Conservation (phyloP, 345 rosid genomes). For the Camelina laxa region DNA sequence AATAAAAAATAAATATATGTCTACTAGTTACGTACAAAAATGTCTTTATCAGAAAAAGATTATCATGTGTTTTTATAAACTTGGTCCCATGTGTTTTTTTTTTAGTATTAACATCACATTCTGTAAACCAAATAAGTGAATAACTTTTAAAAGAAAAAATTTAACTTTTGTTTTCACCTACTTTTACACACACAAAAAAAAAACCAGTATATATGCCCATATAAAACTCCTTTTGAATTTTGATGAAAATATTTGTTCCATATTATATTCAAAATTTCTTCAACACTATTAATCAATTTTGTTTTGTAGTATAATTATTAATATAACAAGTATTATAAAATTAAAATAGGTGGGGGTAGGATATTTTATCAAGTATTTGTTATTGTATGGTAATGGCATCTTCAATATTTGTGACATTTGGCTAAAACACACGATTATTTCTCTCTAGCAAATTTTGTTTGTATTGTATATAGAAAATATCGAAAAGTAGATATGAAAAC, state of each 20-base stretch:
- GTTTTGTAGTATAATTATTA: background rate
- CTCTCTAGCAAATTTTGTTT: background rate
- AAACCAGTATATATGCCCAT: background rate
- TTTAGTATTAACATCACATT: background rate
- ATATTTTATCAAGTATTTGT: background rate
- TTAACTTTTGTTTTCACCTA: background rate
- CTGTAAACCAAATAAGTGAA: background rate
- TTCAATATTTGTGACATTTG: constrained; percentile 5
- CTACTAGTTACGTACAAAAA: background rate
- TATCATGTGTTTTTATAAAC: background rate
- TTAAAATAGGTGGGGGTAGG: background rate
- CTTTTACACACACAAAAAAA: too few species aligned
- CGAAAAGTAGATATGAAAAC: constrained; percentile 9
- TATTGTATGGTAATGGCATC: background rate
- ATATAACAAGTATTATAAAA: background rate
- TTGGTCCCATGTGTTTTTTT: constrained; percentile 4
- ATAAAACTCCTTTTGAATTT: background rate
- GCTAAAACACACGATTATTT: background rate
- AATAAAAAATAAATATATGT: background rate
- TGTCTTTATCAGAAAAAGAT: constrained; percentile 5
- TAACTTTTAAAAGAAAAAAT: background rate
- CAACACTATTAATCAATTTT: background rate
- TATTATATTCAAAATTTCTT: background rate
- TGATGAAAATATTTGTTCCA: background rate
- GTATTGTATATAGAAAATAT: constrained; percentile 23